phyloP scores from a whole-genome alignment of 2,329 filamentous ascomycete species.

The Nakataea oryzae region DNA sequence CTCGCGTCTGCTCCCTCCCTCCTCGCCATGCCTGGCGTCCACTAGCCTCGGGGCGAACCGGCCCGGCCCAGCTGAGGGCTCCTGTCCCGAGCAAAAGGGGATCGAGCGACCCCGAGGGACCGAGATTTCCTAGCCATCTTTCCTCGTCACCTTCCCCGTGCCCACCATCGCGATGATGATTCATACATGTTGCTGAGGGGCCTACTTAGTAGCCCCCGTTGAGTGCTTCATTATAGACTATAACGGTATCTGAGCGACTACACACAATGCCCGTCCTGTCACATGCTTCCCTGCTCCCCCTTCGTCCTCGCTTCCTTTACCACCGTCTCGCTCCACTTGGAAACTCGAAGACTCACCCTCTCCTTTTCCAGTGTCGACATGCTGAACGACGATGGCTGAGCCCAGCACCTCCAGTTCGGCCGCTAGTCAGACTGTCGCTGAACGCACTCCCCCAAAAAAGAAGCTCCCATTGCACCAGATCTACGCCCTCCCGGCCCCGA shows the following conservation, averaged over 20 bases:
- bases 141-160: neutral
- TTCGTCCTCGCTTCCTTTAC: neutral
- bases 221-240: slow-evolving; percentile 72
- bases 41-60: neutral
- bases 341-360: neutral
- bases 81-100: slow-evolving; percentile 5
- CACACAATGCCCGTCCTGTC: neutral
- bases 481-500: slow-evolving; percentile 70
- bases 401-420: slow-evolving; percentile 11
- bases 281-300: neutral
- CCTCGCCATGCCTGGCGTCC: neutral
- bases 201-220: slow-evolving; percentile 49
- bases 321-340: neutral
- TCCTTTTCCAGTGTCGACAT: slow-evolving; percentile 9
- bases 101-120: neutral
- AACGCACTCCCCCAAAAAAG: slow-evolving; percentile 19
- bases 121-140: neutral
- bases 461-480: slow-evolving; percentile 49
- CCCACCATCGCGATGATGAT: slow-evolving; percentile 47
- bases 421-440: slow-evolving; percentile 38
- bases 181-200: slow-evolving; percentile 43
- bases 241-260: slow-evolving; percentile 86
- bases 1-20: neutral
- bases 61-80: neutral
- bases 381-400: slow-evolving; percentile 19